These are phyloP conservation scores for Solanum rostratum DNA, from an alignment of 257 asterid genomes.

Conservation along the genomic window DNA sequence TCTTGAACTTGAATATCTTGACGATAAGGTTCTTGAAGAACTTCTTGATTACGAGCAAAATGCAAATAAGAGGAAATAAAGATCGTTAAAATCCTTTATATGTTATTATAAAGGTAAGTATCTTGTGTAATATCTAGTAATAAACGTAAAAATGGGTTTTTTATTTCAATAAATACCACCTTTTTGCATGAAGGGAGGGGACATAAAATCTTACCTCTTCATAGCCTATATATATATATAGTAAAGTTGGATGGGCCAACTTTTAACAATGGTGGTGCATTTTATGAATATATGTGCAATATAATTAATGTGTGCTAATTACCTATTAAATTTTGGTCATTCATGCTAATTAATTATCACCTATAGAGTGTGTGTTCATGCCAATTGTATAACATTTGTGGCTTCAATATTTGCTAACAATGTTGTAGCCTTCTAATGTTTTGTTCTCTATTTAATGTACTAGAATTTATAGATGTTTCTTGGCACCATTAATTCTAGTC, in stretches of 20 bases:
- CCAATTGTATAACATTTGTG: not conserved
- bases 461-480: not conserved
- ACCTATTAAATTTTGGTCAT: not conserved
- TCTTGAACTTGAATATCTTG: constrained; percentile 52
- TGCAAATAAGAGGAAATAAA: constrained; percentile 8
- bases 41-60: constrained; percentile 34
- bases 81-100: not conserved
- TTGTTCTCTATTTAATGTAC: too few species aligned
- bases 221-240: not conserved
- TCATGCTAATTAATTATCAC: not conserved
- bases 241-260: not conserved
- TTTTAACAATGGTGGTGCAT: not conserved
- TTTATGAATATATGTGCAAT: not conserved
- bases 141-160: not conserved
- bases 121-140: not conserved
- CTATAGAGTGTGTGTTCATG: not conserved
- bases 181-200: not conserved
- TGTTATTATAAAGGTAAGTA: not conserved
- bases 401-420: not conserved
- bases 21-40: constrained; percentile 56
- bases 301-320: not conserved
- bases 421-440: not conserved
- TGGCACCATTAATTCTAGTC: not conserved
- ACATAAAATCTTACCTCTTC: not conserved
- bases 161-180: not conserved